These are phyloP conservation scores for Yamadazyma diospyri DNA, from an alignment of 1,139 yeast species.

Conservation along the genomic window DNA sequence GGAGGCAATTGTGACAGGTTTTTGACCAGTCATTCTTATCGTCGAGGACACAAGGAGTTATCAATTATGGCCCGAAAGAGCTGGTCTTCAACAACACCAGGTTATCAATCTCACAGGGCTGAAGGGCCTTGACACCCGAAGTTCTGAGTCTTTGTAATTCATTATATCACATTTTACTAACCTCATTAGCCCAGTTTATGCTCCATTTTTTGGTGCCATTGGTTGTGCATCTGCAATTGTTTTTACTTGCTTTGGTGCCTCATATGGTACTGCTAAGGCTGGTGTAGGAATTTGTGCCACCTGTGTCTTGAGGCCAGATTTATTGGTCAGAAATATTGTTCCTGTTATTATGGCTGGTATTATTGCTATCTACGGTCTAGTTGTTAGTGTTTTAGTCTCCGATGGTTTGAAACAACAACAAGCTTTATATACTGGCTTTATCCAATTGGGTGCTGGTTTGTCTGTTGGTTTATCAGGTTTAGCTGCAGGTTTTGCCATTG, in stretches of 20 bases:
- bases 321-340: slow-evolving; percentile 82
- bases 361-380: slow-evolving; percentile 97
- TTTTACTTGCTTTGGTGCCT: slow-evolving; percentile 98
- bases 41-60: too few relatives aligned
- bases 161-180: too few relatives aligned
- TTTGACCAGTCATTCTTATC: too few relatives aligned
- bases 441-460: slow-evolving; percentile 97
- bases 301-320: slow-evolving; percentile 94
- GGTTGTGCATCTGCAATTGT: slow-evolving; percentile 99
- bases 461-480: slow-evolving; percentile 97
- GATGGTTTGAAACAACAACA: slow-evolving; percentile 86
- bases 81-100: too few relatives aligned
- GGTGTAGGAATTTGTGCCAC: slow-evolving; percentile 99
- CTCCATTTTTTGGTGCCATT: slow-evolving; percentile 95
- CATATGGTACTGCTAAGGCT: slow-evolving; percentile 98
- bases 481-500: slow-evolving; percentile 98
- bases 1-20: too few relatives aligned
- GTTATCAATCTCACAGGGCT: too few relatives aligned
- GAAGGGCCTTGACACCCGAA: too few relatives aligned
- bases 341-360: slow-evolving; percentile 99
- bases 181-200: slow-evolving; percentile 65
- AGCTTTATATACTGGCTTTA: slow-evolving; percentile 95
- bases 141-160: too few relatives aligned
- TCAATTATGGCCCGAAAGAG: too few relatives aligned
- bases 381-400: slow-evolving; percentile 92